Evolutionary conservation across 257 asterid genomes (phyloP).

Genomic region (Fraxinus excelsior): DNA sequence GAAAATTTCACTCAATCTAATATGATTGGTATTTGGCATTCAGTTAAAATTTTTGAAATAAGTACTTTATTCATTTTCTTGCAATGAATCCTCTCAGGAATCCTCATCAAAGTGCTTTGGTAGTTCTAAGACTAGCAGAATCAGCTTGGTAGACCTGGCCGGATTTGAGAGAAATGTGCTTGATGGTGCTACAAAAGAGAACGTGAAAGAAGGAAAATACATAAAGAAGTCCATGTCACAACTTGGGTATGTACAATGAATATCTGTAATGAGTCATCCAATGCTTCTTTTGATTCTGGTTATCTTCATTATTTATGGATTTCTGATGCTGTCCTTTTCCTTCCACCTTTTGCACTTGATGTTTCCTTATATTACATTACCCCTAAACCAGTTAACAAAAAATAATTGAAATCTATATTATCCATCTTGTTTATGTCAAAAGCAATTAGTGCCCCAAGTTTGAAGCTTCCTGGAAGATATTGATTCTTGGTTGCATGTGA

Average conservation of each 20-base stretch:
- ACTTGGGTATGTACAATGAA: slow-evolving; percentile 70
- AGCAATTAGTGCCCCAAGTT: neutral
- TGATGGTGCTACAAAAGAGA: slow-evolving; percentile 71
- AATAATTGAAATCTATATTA: neutral
- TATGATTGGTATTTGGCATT: neutral
- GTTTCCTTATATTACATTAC: neutral
- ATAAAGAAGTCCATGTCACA: slow-evolving; percentile 87
- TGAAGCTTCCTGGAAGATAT: neutral
- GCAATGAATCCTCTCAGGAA: slow-evolving; percentile 57
- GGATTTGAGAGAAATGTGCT: slow-evolving; percentile 71
- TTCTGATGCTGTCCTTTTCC: neutral
- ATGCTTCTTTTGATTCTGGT: neutral
- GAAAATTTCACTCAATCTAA: neutral
- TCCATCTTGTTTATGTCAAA: neutral
- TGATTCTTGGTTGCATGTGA: neutral
- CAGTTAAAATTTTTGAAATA: neutral
- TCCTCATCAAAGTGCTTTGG: slow-evolving; percentile 90
- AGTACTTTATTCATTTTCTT: neutral
- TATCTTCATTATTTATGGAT: slow-evolving; percentile 11
- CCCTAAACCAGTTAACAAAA: neutral
- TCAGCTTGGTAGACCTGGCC: slow-evolving; percentile 89
- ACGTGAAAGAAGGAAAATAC: slow-evolving; percentile 75
- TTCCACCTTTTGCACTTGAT: slow-evolving; percentile 4
- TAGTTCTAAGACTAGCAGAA: slow-evolving; percentile 86
- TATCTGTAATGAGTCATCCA: slow-evolving; percentile 11